Conservation (phyloP, 805 yeast genomes). For the Zygosaccharomyces rouxii region DNA sequence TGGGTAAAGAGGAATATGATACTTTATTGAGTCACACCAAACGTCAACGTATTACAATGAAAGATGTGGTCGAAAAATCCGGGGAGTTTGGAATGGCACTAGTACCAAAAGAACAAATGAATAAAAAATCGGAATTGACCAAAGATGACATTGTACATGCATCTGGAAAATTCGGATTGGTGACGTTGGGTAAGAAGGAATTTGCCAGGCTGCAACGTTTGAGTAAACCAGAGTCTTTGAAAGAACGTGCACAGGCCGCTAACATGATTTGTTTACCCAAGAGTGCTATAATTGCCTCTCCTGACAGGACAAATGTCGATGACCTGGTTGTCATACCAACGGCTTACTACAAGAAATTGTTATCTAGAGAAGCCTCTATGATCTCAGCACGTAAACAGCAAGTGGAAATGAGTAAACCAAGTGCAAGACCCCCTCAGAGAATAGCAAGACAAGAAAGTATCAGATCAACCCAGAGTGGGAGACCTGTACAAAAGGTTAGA, state of each 20-base stretch:
- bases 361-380: conserved; percentile 37
- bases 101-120: background rate
- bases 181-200: conserved; percentile 16
- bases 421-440: conserved; percentile 43
- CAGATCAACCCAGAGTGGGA: background rate
- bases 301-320: conserved; percentile 50
- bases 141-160: background rate
- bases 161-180: conserved; percentile 15
- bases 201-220: conserved; percentile 6
- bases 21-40: background rate
- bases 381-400: conserved; percentile 3
- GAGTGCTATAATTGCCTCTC: conserved; percentile 58
- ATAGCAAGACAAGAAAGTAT: conserved; percentile 41
- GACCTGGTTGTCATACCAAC: conserved; percentile 62
- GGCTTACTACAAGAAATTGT: conserved; percentile 56
- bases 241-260: conserved; percentile 39
- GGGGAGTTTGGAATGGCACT: conserved; percentile 8
- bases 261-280: conserved; percentile 56
- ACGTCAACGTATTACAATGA: background rate
- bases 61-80: conserved; percentile 22
- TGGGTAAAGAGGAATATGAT: conserved; percentile 1
- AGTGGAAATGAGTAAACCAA: conserved; percentile 40
- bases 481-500: background rate
- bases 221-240: conserved; percentile 29
- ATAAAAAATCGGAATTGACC: background rate